These are phyloP conservation scores for Ceratobasidium papillatum DNA, from an alignment of 1,284 basidiomycete genomes.

Conservation along the genomic window DNA sequence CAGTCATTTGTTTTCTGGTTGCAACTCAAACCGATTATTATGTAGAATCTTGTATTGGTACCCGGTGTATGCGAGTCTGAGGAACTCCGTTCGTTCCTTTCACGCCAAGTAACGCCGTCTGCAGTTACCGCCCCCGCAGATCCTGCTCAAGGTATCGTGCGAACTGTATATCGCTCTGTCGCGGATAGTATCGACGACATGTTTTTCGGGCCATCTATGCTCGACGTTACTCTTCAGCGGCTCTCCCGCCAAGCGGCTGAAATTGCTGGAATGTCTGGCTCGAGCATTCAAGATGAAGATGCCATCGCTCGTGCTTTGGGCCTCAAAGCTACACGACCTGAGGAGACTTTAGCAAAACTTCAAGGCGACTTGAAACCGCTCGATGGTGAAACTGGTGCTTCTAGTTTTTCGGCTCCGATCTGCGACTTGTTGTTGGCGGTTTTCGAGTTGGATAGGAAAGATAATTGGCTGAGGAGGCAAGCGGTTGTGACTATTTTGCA, in stretches of 20 bases:
- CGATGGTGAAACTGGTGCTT: constrained; percentile 85
- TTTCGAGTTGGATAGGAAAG: constrained; percentile 93
- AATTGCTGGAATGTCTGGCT: constrained; percentile 81
- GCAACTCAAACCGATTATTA: neutral
- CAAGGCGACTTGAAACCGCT: constrained; percentile 75
- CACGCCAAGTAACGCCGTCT: constrained; percentile 67
- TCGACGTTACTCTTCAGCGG: constrained; percentile 90
- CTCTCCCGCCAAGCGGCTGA: constrained; percentile 89
- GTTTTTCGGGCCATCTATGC: constrained; percentile 91
- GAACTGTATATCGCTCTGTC: constrained; percentile 85
- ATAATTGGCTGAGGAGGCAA: constrained; percentile 95
- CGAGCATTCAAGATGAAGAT: constrained; percentile 83
- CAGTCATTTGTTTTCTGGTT: constrained; percentile 46
- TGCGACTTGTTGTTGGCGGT: constrained; percentile 92
- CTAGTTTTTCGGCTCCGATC: constrained; percentile 90
- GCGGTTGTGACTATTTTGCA: constrained; percentile 96
- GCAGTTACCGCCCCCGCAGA: constrained; percentile 15
- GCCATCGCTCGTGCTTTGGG: constrained; percentile 79
- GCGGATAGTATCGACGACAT: constrained; percentile 93
- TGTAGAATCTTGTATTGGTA: constrained; percentile 75
- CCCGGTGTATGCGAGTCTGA: constrained; percentile 82
- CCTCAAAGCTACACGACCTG: constrained; percentile 68
- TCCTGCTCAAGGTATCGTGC: constrained; percentile 61
- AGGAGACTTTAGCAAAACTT: constrained; percentile 72
- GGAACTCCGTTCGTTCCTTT: constrained; percentile 87